Percentiles rank a stretch among this genome's conserved stretches.
phyloP scores from a whole-genome alignment of 306 rosid genomes.

The Crataegus laevigata region DNA sequence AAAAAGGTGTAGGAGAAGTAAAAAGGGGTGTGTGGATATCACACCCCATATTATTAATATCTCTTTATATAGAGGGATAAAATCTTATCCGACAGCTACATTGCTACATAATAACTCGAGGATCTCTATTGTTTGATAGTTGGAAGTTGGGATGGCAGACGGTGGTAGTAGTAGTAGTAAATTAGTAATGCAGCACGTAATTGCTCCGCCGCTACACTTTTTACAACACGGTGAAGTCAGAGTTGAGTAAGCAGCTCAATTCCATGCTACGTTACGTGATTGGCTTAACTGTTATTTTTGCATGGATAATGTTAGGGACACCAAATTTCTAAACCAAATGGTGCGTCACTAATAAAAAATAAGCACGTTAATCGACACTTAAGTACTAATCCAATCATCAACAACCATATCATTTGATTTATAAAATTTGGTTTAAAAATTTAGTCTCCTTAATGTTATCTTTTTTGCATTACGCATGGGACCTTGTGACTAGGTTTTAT shows the following conservation, averaged over 20 bases:
- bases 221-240: background rate
- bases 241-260: background rate
- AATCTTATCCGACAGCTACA: background rate
- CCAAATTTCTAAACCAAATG: too few species aligned
- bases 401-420: too few species aligned
- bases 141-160: constrained; percentile 6
- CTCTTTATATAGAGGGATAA: background rate
- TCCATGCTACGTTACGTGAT: constrained; percentile 13
- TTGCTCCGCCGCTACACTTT: background rate
- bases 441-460: too few species aligned
- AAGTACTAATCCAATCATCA: too few species aligned
- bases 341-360: too few species aligned
- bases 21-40: too few species aligned
- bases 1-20: too few species aligned
- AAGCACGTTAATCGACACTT: too few species aligned
- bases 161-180: too few species aligned
- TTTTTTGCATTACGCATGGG: background rate
- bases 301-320: background rate
- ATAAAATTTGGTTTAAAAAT: too few species aligned
- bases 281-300: background rate
- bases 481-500: background rate
- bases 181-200: background rate
- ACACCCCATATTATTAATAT: too few species aligned
- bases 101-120: too few species aligned
- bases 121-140: background rate